Conservation (phyloP, 768 basidiomycete species). For the Brasilioporus rufonigricans region DNA sequence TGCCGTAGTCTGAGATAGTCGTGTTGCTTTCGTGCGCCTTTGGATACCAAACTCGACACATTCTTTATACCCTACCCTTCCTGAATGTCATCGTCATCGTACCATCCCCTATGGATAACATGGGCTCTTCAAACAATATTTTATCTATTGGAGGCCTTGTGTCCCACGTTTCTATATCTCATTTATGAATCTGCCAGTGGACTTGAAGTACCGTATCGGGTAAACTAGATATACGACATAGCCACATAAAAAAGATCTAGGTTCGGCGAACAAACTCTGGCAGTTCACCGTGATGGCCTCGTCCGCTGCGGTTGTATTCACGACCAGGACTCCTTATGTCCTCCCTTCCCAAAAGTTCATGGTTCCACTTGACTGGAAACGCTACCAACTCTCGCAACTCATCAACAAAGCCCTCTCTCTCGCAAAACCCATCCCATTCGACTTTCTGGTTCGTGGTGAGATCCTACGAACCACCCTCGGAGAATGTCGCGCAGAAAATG, state of each 20-base stretch:
- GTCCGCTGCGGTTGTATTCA: constrained; percentile 18
- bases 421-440: constrained; percentile 79
- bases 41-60: background rate
- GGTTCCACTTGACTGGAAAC: constrained; percentile 85
- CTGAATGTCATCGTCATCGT: too few relatives aligned
- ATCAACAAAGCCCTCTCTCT: constrained; percentile 90
- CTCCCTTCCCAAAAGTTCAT: constrained; percentile 79
- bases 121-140: too few relatives aligned
- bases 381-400: constrained; percentile 96
- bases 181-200: too few relatives aligned
- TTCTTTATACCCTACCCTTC: background rate
- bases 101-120: too few relatives aligned
- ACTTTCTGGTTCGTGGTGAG: constrained; percentile 86
- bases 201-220: too few relatives aligned
- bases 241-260: background rate
- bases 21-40: background rate
- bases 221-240: background rate
- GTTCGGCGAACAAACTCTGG: too few relatives aligned
- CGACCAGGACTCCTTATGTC: constrained; percentile 19
- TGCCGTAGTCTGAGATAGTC: background rate
- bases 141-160: too few relatives aligned
- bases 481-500: constrained; percentile 72
- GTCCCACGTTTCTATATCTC: too few relatives aligned
- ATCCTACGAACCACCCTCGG: constrained; percentile 68
- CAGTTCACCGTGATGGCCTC: background rate